A percentile compares a stretch with the other conserved stretches of the same genome.
These are phyloP conservation scores for Pisolithus albus DNA, from an alignment of 768 basidiomycete species.

Conservation along the genomic window DNA sequence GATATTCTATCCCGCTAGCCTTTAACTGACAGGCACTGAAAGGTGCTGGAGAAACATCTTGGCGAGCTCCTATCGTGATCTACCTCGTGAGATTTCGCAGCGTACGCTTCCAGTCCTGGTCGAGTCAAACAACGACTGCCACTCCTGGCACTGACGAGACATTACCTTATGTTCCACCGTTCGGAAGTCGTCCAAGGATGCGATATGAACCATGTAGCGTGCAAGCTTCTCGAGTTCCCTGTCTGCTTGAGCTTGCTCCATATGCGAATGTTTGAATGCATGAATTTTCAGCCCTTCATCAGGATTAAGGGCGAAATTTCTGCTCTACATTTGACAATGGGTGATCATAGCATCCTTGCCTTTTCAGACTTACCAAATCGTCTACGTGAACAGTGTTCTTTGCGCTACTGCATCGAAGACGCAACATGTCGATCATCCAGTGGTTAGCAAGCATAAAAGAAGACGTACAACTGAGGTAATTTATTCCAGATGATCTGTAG, in stretches of 20 bases:
- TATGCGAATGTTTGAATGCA: slow-evolving; percentile 76
- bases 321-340: slow-evolving; percentile 37
- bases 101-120: slow-evolving; percentile 30
- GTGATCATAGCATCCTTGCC: not conserved
- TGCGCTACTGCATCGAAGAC: slow-evolving; percentile 37
- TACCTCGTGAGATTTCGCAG: slow-evolving; percentile 15
- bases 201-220: slow-evolving; percentile 61
- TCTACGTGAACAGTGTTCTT: slow-evolving; percentile 84
- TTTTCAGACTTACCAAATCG: slow-evolving; percentile 52
- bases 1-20: too few relatives aligned
- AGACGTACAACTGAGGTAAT: slow-evolving; percentile 67
- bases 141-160: not conserved
- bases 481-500: slow-evolving; percentile 84
- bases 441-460: not conserved
- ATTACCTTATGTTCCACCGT: slow-evolving; percentile 61
- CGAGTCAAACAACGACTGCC: not conserved
- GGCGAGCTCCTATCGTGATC: too few relatives aligned
- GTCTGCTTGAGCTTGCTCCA: slow-evolving; percentile 54
- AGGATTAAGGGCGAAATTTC: slow-evolving; percentile 87
- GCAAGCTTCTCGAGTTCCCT: slow-evolving; percentile 62
- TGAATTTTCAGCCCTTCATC: slow-evolving; percentile 77
- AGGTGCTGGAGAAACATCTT: too few relatives aligned
- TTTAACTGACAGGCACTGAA: too few relatives aligned
- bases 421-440: not conserved
- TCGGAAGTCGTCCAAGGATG: slow-evolving; percentile 53